Evolutionary conservation across 371 early-diverging fungal genomes (phyloP), one percentile per base, ranked within the genome.

Genomic region (Nosema muscidifuracis): DNA sequence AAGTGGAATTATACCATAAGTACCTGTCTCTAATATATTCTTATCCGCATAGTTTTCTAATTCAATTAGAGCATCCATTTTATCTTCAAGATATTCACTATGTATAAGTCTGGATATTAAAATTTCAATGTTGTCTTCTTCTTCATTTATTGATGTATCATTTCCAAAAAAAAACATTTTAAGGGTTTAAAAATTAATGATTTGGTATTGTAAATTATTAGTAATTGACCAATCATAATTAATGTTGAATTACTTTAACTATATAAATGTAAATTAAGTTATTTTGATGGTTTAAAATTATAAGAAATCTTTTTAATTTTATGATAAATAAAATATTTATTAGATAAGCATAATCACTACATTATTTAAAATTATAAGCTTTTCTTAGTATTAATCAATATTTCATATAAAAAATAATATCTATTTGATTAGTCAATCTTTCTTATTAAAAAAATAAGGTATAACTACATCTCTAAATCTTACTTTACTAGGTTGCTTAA

Each of bases 101-200:
- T 44, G 34, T 20, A 15, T 18, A 7, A 69, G 40, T 50, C 70
- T 22, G 28, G 40, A 38, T 10, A 61, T 51, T 22, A 69, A 55
- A 30, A 61, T 28, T 30, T 34, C 50, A 13, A 69, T 47, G n/a
- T 44, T 20, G 16, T 47, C 61, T 7, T 61, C 70, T 24, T 34
- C 60, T 6, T 47, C 15, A 10, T 31, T 31, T n/a, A 10, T 16
- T 15, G 24, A 10, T n/a, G 31, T 26, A 12, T 3, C 24, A 31
- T 56, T 44, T 20, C 36, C 28, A 34, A 51, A 51, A 51, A 69
- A 69, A 69, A 69, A 69, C 70, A 69, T 69, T 69, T 30, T 40
- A 12, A 24, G 55, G 55, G 55, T 3, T 26, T 24, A 53, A 53
- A 53, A n/a, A n/a, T n/a, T n/a, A n/a, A n/a, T n/a, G n/a, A n/a